Base-by-base conservation (phyloP, 306 rosid species). In the Albizia julibrissin region DNA sequence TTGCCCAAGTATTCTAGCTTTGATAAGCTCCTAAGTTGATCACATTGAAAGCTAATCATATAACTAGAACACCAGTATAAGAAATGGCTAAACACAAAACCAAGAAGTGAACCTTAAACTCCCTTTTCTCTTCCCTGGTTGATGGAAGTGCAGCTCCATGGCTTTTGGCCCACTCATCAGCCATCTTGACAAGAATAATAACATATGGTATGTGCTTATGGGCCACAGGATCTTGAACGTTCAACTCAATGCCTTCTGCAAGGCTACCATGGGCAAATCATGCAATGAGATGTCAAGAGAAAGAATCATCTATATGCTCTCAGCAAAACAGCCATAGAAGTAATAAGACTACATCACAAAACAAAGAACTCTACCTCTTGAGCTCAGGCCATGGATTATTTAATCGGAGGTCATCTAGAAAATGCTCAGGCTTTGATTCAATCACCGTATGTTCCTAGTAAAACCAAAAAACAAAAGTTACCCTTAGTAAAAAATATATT, bases 331-430 rank as follows among this genome's bases (percentile, higher is more conserved):
- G 78, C 76, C 74, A 34, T 59, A 68, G 4, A 26, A 64, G 75
- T 70, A 72, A 39, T 37, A 62, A 62, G 14, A 68, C 74, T 62
- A 72, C 56, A 73, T 31, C n/a, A 58, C n/a, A 74, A 47, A 78
- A 80, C 56, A 34, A 52, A 69, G 33, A 84, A 80, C 52, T 78
- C 4, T 47, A 95, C 99, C 96, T 90, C 89, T 79, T 86, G 70
- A 95, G 96, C 90, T 95, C 98, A 62, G 93, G 93, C 99, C 99
- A 95, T 67, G 99, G 98, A 84, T 92, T 95, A 90, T 95, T 92
- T 82, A 95, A 89, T 67, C 99, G 96, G 71, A 95, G 98, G 84
- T 93, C 99, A 82, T 95, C 98, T 84, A 95, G 85, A 86, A 93
- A 95, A 91, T 95, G 99, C 34, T 93, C 99, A 67, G 99, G 99